Conservation (phyloP, 148 eudicot species). For the Limonium bicolor region DNA sequence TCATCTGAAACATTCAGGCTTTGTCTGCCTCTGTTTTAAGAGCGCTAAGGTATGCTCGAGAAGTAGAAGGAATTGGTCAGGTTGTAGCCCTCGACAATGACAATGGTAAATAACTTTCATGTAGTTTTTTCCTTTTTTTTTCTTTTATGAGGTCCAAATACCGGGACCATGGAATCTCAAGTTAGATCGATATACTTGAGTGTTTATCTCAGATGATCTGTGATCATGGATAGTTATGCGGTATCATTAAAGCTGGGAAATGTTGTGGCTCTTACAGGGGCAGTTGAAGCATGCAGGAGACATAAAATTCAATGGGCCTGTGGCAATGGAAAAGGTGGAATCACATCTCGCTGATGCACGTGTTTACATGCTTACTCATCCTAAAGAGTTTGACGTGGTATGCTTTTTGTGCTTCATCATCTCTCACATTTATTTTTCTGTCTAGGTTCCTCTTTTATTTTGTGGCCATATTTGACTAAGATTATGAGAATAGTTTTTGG, state of each 20-base stretch:
- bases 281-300: constrained; percentile 94
- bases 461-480: no score
- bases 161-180: no score
- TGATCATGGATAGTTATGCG: no score
- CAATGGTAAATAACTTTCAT: no score
- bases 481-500: no score
- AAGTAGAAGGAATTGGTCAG: constrained; percentile 79
- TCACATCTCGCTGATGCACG: constrained; percentile 88
- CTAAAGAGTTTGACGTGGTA: constrained; percentile 98
- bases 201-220: no score
- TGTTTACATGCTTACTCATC: constrained; percentile 95
- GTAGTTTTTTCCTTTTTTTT: no score
- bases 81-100: constrained; percentile 95
- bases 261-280: constrained; percentile 63
- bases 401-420: not conserved
- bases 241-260: no score
- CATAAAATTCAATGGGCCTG: constrained; percentile 88
- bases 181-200: no score
- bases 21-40: constrained; percentile 95
- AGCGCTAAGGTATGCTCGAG: constrained; percentile 96
- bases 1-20: constrained; percentile 32
- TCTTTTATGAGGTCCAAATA: no score
- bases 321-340: constrained; percentile 86
- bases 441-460: no score
- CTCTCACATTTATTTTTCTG: not conserved